Conservation (phyloP, 345 rosid species). For the Populus tremula region DNA sequence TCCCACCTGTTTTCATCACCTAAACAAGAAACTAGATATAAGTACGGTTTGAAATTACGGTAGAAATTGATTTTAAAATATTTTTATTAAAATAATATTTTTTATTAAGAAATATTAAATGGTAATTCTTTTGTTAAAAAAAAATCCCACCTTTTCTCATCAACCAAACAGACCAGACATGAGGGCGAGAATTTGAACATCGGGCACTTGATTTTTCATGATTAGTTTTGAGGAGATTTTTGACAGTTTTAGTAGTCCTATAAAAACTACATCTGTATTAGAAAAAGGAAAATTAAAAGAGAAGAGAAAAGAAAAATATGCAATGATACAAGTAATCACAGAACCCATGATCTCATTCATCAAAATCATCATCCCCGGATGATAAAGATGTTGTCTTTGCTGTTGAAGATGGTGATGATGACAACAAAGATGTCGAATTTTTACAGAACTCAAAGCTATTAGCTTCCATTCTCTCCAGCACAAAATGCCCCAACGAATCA, state of each 20-base stretch:
- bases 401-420: constrained; percentile 21
- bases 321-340: constrained; percentile 15
- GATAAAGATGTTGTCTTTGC: constrained; percentile 12
- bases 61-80: no score
- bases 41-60: no score
- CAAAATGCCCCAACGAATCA: constrained; percentile 59
- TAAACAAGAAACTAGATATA: not conserved
- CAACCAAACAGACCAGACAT: constrained; percentile 1
- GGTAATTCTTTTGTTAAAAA: not conserved
- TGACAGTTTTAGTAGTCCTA: constrained; percentile 8
- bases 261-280: constrained; percentile 20
- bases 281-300: not conserved
- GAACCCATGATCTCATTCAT: constrained; percentile 15
- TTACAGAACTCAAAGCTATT: constrained; percentile 46
- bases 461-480: constrained; percentile 27
- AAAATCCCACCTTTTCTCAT: constrained; percentile 8
- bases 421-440: constrained; percentile 23
- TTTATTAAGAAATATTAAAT: no score
- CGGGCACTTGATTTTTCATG: constrained; percentile 3
- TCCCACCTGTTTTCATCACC: not conserved
- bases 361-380: constrained; percentile 22
- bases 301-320: not conserved
- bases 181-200: not conserved
- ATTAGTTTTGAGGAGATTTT: not conserved
- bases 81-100: no score